Percentiles rank a stretch among this genome's conserved stretches.
These are phyloP conservation scores for Chlamydomonas incerta DNA, from an alignment of 139 green algal species.

Conservation along the genomic window DNA sequence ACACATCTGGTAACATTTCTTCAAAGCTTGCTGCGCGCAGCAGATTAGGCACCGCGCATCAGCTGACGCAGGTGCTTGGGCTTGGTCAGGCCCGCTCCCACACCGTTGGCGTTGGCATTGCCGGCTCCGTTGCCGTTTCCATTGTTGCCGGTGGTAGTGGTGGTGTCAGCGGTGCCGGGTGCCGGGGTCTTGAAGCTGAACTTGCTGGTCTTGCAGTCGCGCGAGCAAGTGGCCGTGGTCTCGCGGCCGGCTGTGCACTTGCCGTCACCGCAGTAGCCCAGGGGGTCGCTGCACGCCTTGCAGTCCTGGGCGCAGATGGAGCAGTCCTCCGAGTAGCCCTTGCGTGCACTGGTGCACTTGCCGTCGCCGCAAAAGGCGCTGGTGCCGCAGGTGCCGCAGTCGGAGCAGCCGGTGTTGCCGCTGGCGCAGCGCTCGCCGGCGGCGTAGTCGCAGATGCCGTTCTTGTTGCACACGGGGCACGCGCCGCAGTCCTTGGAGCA, in stretches of 20 bases:
- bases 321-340: conserved; percentile 21
- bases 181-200: neutral
- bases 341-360: neutral
- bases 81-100: too few relatives aligned
- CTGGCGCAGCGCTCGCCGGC: neutral
- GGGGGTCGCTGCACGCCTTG: neutral
- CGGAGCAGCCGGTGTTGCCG: conserved; percentile 11
- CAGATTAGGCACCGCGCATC: too few relatives aligned
- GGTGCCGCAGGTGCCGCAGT: neutral
- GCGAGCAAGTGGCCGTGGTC: neutral
- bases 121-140: neutral
- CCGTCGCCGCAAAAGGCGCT: conserved; percentile 4
- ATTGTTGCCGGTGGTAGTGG: neutral
- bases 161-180: neutral
- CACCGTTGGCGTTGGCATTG: neutral
- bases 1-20: too few relatives aligned
- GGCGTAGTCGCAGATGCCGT: conserved; percentile 3
- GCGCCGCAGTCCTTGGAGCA: conserved; percentile 8
- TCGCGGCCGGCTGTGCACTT: neutral
- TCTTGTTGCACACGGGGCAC: conserved; percentile 14
- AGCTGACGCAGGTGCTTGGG: too few relatives aligned
- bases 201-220: conserved; percentile 12
- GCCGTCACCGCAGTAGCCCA: conserved; percentile 17
- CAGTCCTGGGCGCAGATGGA: neutral
- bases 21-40: too few relatives aligned